These are phyloP conservation scores for Quercus bicolor DNA, from an alignment of 306 rosid species.

Conservation along the genomic window DNA sequence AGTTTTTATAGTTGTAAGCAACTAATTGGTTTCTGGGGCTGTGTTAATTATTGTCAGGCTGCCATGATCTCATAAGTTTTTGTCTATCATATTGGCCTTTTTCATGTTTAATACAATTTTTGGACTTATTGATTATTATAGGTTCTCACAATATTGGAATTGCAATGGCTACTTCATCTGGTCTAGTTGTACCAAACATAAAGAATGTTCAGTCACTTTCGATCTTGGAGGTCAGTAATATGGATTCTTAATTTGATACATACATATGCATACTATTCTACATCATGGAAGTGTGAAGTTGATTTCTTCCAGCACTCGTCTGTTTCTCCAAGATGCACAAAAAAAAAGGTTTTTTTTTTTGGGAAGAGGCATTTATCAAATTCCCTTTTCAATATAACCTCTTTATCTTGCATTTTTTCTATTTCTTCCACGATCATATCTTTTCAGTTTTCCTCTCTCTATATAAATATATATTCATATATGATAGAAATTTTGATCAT, in stretches of 20 bases:
- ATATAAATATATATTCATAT: too few species aligned
- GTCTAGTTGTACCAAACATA: conserved; percentile 92
- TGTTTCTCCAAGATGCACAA: not conserved
- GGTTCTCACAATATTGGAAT: conserved; percentile 94
- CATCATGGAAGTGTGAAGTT: not conserved
- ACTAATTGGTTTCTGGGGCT: not conserved
- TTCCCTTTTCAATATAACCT: not conserved
- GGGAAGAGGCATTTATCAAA: not conserved
- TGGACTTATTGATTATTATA: conserved; percentile 22
- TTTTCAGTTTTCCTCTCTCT: not conserved
- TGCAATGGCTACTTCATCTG: conserved; percentile 82
- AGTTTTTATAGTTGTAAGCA: not conserved
- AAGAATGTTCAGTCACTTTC: conserved; percentile 88
- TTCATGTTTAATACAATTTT: conserved; percentile 13
- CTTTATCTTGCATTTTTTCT: not conserved
- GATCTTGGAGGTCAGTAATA: conserved; percentile 68
- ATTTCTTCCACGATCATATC: not conserved
- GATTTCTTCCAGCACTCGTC: not conserved
- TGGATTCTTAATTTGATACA: not conserved
- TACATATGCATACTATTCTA: too few species aligned
- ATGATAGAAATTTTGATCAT: too few species aligned
- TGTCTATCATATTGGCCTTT: conserved; percentile 11
- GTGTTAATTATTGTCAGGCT: conserved; percentile 6
- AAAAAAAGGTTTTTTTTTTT: too few species aligned
- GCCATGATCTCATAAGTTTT: conserved; percentile 5